Evolutionary conservation across 805 yeast species (phyloP).

Genomic region (Metschnikowia kunwiensis): DNA sequence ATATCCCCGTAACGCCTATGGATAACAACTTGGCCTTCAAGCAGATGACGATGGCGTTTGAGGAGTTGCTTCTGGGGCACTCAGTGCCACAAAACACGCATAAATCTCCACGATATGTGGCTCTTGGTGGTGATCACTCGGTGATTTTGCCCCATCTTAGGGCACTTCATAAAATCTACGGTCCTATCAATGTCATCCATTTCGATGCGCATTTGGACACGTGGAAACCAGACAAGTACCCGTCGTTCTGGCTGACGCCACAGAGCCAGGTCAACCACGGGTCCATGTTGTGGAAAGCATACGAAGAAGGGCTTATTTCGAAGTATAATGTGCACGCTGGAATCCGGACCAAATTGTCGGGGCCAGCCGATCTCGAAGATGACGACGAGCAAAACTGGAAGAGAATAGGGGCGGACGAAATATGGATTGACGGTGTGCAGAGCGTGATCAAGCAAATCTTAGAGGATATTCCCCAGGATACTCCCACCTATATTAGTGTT

Average conservation of each 20-base stretch:
- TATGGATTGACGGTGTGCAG: conserved; percentile 65
- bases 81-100: conserved; percentile 19
- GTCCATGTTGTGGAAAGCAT: conserved; percentile 82
- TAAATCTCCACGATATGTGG: conserved; percentile 48
- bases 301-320: conserved; percentile 61
- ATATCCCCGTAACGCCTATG: conserved; percentile 59
- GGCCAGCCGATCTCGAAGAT: conserved; percentile 55
- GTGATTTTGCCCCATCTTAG: conserved; percentile 70
- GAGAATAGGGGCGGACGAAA: conserved; percentile 69
- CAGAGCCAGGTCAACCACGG: conserved; percentile 73
- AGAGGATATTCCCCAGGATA: conserved; percentile 53
- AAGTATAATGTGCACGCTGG: conserved; percentile 71
- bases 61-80: conserved; percentile 51
- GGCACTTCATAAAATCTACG: conserved; percentile 57
- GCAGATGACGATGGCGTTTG: conserved; percentile 53
- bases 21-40: conserved; percentile 50
- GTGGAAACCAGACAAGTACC: conserved; percentile 71
- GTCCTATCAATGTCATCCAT: conserved; percentile 70
- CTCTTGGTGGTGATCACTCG: conserved; percentile 84
- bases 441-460: conserved; percentile 51
- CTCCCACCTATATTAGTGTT: conserved; percentile 74
- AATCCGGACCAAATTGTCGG: conserved; percentile 67
- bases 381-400: conserved; percentile 68
- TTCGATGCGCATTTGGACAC: conserved; percentile 87
- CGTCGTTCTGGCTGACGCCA: conserved; percentile 57